These are phyloP conservation scores for Ganoderma resinaceum DNA, from an alignment of 1,284 basidiomycete species.

Conservation along the genomic window DNA sequence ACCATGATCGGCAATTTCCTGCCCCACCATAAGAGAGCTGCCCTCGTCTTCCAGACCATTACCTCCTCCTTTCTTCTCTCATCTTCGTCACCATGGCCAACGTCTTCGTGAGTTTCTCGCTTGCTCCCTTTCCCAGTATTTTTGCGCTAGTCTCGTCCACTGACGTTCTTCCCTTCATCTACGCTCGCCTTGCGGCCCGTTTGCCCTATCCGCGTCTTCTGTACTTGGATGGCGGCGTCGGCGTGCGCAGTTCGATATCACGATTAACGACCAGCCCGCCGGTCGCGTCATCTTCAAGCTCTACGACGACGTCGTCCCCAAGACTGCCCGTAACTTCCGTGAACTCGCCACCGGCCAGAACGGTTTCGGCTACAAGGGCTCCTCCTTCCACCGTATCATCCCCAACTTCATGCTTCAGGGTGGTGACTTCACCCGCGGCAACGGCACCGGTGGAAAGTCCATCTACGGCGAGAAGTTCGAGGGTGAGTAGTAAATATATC, in stretches of 20 bases:
- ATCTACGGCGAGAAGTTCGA: conserved; percentile 90
- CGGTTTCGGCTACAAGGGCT: conserved; percentile 49
- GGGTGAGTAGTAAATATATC: conserved; percentile 50
- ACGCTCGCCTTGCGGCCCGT: not conserved
- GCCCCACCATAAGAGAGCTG: conserved; percentile 37
- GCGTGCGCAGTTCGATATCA: conserved; percentile 58
- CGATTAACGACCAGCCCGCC: conserved; percentile 57
- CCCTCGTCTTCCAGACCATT: conserved; percentile 22
- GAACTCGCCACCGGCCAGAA: conserved; percentile 55
- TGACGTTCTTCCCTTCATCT: conserved; percentile 5
- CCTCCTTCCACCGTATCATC: conserved; percentile 47
- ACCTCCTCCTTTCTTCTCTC: conserved; percentile 32
- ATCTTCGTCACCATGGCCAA: conserved; percentile 47
- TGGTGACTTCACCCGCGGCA: conserved; percentile 72
- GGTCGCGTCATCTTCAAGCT: conserved; percentile 67
- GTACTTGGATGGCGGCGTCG: conserved; percentile 6
- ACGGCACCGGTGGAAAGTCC: conserved; percentile 93
- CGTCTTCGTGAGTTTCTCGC: conserved; percentile 52
- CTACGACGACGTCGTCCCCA: conserved; percentile 55
- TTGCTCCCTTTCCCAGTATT: not conserved
- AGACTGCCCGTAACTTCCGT: conserved; percentile 61
- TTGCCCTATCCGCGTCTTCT: not conserved
- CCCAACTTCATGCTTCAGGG: conserved; percentile 67
- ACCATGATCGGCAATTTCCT: conserved; percentile 40
- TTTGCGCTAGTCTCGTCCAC: not conserved